Conservation (phyloP, 192 early-diverging fungal species). For the Backusella liffmaniae region DNA sequence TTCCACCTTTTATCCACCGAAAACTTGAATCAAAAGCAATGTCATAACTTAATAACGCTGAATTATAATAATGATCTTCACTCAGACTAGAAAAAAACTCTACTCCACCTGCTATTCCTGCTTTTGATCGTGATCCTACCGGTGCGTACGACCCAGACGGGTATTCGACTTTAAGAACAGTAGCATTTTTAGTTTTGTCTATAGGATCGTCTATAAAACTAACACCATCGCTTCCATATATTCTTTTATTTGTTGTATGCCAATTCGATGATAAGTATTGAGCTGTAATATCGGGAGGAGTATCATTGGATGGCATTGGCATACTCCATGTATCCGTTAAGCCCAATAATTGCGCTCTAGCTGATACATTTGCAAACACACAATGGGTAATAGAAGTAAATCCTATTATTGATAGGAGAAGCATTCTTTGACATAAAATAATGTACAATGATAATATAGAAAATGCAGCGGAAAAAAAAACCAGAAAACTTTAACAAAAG, state of each 20-base stretch:
- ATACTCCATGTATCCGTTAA: slow-evolving; percentile 4
- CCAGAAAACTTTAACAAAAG: neutral
- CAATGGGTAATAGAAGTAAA: neutral
- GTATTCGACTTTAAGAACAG: slow-evolving; percentile 6
- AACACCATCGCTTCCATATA: slow-evolving; percentile 1
- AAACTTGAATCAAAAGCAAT: slow-evolving; percentile 43
- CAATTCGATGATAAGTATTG: slow-evolving; percentile 8
- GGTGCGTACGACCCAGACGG: slow-evolving; percentile 14
- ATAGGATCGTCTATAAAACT: slow-evolving; percentile 10
- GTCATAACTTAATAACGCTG: slow-evolving; percentile 45
- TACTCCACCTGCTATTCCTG: slow-evolving; percentile 33
- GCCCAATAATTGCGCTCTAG: neutral
- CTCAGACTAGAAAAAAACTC: slow-evolving; percentile 44
- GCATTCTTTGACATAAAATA: neutral
- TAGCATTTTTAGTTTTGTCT: neutral
- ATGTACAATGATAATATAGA: too few species aligned
- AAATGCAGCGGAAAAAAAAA: neutral
- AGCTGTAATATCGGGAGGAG: neutral
- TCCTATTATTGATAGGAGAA: neutral
- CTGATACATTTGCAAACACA: neutral
- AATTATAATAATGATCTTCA: slow-evolving; percentile 31
- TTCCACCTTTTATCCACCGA: slow-evolving; percentile 44
- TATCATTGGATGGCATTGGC: slow-evolving; percentile 6
- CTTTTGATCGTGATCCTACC: neutral
- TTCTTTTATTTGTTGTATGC: neutral